These are phyloP conservation scores for Kodamaea restingae DNA, from an alignment of 805 yeast species.

Conservation along the genomic window DNA sequence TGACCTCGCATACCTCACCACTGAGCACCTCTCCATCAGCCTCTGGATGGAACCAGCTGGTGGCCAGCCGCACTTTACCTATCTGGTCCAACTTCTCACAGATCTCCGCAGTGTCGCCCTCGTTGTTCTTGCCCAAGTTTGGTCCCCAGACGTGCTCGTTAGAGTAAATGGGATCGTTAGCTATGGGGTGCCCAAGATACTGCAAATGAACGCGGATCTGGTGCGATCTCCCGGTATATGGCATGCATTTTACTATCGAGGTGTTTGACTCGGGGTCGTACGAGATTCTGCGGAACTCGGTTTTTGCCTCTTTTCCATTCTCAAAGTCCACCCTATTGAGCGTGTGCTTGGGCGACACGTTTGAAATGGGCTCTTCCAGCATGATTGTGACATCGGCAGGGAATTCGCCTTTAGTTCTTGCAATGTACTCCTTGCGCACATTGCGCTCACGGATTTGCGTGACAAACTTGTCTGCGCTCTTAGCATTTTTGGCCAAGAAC, in stretches of 20 bases:
- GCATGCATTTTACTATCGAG: constrained; percentile 77
- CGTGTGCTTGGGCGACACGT: constrained; percentile 71
- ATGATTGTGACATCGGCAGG: constrained; percentile 49
- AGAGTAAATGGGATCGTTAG: constrained; percentile 72
- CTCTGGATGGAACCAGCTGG: constrained; percentile 62
- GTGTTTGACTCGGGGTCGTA: constrained; percentile 54
- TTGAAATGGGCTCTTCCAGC: constrained; percentile 65
- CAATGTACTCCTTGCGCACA: constrained; percentile 79
- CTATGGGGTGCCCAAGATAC: constrained; percentile 62
- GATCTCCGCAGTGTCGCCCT: constrained; percentile 47
- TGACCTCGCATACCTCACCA: constrained; percentile 57
- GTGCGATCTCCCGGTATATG: constrained; percentile 91
- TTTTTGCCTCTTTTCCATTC: constrained; percentile 68
- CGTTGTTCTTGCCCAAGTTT: constrained; percentile 58
- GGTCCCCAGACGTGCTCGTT: constrained; percentile 79
- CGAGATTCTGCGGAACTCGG: constrained; percentile 63
- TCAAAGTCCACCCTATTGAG: constrained; percentile 50
- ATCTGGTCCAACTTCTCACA: constrained; percentile 50
- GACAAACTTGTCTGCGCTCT: constrained; percentile 73
- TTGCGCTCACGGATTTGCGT: constrained; percentile 68
- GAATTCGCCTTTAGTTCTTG: constrained; percentile 83
- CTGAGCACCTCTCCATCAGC: constrained; percentile 63
- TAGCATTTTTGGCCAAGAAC: constrained; percentile 81
- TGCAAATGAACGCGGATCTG: constrained; percentile 93
- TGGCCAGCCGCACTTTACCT: constrained; percentile 67